Conservation (phyloP, 805 yeast genomes). For the Cyberlindnera xylosilytica region DNA sequence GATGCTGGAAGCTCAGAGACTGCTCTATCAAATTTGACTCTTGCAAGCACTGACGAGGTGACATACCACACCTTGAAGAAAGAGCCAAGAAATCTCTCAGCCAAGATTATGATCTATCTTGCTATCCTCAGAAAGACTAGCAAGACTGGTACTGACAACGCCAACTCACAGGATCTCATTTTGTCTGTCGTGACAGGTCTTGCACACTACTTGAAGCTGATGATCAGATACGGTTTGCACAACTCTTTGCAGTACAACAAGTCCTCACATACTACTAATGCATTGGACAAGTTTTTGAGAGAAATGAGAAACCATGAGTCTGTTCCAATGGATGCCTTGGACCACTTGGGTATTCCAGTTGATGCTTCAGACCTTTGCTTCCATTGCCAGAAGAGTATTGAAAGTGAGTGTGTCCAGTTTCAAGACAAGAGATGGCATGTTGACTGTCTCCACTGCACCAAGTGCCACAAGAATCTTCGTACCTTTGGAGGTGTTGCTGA, state of each 20-base stretch:
- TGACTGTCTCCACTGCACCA: conserved; percentile 65
- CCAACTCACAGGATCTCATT: conserved; percentile 55
- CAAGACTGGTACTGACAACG: conserved; percentile 30
- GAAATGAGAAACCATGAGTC: conserved; percentile 47
- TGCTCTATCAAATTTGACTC: conserved; percentile 5
- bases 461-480: conserved; percentile 46
- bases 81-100: conserved; percentile 77
- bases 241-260: conserved; percentile 71
- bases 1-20: conserved; percentile 15
- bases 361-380: conserved; percentile 76
- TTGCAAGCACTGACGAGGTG: conserved; percentile 11
- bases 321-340: conserved; percentile 33
- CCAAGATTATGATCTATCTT: conserved; percentile 85
- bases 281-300: conserved; percentile 60
- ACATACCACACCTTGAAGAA: conserved; percentile 22
- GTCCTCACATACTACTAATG: conserved; percentile 51
- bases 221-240: conserved; percentile 76
- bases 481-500: conserved; percentile 40
- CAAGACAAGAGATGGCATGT: conserved; percentile 77
- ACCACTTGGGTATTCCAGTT: conserved; percentile 44
- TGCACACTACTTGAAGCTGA: conserved; percentile 86
- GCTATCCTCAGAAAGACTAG: conserved; percentile 70
- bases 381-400: conserved; percentile 71
- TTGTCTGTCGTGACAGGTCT: conserved; percentile 83
- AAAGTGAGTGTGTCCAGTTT: conserved; percentile 70